Base-by-base conservation (phyloP, 2,329 filamentous ascomycete genomes). In the Zymoseptoria pseudotritici region DNA sequence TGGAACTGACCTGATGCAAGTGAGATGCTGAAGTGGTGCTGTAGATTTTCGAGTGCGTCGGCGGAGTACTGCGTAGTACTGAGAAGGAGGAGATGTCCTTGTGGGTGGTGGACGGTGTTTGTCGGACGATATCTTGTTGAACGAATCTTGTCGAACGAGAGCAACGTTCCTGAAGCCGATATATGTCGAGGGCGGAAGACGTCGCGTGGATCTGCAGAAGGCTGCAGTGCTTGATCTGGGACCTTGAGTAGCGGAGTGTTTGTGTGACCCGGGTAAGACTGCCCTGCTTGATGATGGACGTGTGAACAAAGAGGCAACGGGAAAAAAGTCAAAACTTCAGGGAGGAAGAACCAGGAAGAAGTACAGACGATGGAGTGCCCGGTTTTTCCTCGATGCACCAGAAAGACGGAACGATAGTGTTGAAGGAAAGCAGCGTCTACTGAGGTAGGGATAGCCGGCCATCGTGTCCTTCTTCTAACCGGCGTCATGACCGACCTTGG, bases 401-500 rank as follows among this genome's bases (percentile, higher is more conserved):
- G 58, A 62, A 63, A 58, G 58, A 62, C 65, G 58, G 60, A 60
- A 61, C 50, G 36, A 62, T 52, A 65, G 64, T 65, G 65, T 65
- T 61, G 63, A 55, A 64, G 61, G 26, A 51, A 56, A 63, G 58
- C 61, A 63, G 61, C 66, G 62, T 65, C 62, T 64, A 67, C 57
- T 60, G 36, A 66, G 61, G 68, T 68, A 69, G 68, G 68, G 67
- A 64, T 69, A 58, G 67, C 63, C 61, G 62, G 61, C 63, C 63
- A 61, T 65, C 54, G 62, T 63, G 61, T 58, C 58, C 60, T 59
- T 65, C 61, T 65, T 61, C 65, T 65, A 68, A 60, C 65, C 64
- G 57, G 65, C 64, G 62, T 67, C 66, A 68, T 66, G 66, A 66
- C 67, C 65, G 65, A 69, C 58, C 65, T 65, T 67, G 62, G 62